These are phyloP conservation scores for Sabuloglossum arenarium DNA, from an alignment of 495 filamentous ascomycete genomes.

Conservation along the genomic window DNA sequence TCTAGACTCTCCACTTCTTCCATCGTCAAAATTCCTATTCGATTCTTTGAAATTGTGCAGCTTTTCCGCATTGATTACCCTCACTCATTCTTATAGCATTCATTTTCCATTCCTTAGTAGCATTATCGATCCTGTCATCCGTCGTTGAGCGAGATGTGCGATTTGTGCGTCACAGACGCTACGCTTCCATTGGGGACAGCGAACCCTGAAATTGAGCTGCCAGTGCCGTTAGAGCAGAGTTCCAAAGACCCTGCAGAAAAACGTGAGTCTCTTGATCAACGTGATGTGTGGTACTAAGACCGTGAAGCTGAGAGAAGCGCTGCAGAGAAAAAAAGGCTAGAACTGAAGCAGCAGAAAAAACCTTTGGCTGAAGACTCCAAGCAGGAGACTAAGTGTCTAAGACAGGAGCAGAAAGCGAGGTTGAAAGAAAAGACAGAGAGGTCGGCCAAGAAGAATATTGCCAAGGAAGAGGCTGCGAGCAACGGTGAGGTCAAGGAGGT, in stretches of 20 bases:
- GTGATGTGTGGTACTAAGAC: neutral
- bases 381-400: neutral
- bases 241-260: neutral
- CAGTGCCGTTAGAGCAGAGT: neutral
- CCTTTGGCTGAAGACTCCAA: neutral
- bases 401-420: neutral
- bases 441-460: too few relatives aligned
- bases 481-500: neutral
- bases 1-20: too few relatives aligned
- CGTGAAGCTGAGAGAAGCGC: neutral
- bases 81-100: too few relatives aligned
- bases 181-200: too few relatives aligned
- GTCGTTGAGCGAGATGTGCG: too few relatives aligned
- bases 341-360: neutral
- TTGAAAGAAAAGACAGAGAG: neutral
- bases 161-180: too few relatives aligned
- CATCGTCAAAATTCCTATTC: too few relatives aligned
- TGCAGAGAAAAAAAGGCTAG: neutral
- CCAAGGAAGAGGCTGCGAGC: neutral
- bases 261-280: neutral
- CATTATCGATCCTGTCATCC: too few relatives aligned
- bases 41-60: too few relatives aligned
- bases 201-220: neutral
- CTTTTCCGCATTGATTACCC: too few relatives aligned
- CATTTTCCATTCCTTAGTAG: too few relatives aligned